Conservation (phyloP, 2,329 filamentous ascomycete genomes). For the Paracorniculantispora psalliotae region DNA sequence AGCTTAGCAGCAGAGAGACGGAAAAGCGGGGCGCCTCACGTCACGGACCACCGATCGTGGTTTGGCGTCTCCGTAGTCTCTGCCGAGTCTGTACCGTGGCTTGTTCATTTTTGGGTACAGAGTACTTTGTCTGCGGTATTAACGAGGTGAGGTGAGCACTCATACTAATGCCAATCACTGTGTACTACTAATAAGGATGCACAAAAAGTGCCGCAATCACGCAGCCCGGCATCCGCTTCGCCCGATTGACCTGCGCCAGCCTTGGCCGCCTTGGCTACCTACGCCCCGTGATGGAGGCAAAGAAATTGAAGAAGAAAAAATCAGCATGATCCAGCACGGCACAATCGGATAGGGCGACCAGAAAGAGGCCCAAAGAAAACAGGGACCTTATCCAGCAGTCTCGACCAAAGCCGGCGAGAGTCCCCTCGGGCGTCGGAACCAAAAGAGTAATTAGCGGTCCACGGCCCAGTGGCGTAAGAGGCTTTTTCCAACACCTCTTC, state of each 20-base stretch:
- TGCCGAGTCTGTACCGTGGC: no score
- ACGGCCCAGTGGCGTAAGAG: conserved; percentile 2
- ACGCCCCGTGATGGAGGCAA: not conserved
- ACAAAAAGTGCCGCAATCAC: no score
- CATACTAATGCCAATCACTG: no score
- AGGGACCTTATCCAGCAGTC: not conserved
- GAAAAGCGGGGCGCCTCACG: conserved; percentile 16
- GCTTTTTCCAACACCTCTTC: not conserved
- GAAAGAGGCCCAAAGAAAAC: not conserved
- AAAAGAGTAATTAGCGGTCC: conserved; percentile 11
- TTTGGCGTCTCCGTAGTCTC: conserved; percentile 6
- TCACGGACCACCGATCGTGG: conserved; percentile 19
- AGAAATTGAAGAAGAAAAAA: not conserved
- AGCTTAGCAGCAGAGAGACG: conserved; percentile 14
- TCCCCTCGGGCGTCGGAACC: conserved; percentile 3
- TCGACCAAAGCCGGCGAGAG: conserved; percentile 6
- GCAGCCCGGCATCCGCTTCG: no score
- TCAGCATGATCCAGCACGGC: not conserved
- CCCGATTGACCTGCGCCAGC: conserved; percentile 2
- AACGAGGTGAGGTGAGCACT: no score
- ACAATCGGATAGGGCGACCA: conserved; percentile 2
- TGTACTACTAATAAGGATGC: no score
- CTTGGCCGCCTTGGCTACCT: not conserved
- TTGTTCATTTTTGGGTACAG: not conserved
- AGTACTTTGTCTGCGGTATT: not conserved